Base-by-base conservation (phyloP, 2,329 filamentous ascomycete species). In the Hortaea werneckii region DNA sequence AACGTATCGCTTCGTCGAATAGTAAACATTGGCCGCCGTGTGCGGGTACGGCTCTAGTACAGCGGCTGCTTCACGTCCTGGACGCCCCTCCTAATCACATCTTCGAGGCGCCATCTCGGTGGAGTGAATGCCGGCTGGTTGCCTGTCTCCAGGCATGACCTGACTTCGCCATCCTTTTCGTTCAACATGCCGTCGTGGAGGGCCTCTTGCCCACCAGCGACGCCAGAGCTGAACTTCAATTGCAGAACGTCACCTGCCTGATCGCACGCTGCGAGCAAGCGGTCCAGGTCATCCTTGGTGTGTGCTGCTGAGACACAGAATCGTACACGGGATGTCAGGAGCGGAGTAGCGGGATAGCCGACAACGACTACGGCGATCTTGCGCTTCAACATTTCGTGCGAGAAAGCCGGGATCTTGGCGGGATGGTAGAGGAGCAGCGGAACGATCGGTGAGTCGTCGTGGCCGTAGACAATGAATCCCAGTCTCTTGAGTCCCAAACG, bases 321-420 rank as follows among this genome's bases (percentile, higher is more conserved):
- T 41, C 92, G 85, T 42, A 87, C 92, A 53, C 92, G 85, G 13
- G 90, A 95, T 51, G 86, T 94, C 57, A 96, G 94, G 40, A 98
- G 78, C 1, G 92, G 92, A 2, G 92, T 98, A 6, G 90, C 92
- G 5, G 92, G 92, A 64, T 98, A 98, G 43, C 90, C 92, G 50
- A 98, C 92, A 40, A 98, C 87, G 35, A 98, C 92, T 43, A 96
- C 87, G 0, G 90, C 92, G 57, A 98, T 96, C 68, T 95, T 96
- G 62, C 92, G 87, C 70, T 86, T 87, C 50, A 96, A 79, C 92
- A 98, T 96, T 67, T 96, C 92, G 64, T 95, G 92, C 42, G 88
- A 95, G 68, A 98, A 98, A 48, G 92, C 90, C 4, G 90, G 86
- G 76, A 98, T 95, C 72, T 98, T 98, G 59, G 87, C 92, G n/a